A percentile compares a stretch with the other conserved stretches of the same genome.
These are phyloP conservation scores for Epichloe glyceriae DNA, from an alignment of 2,329 filamentous ascomycete genomes.

Conservation along the genomic window DNA sequence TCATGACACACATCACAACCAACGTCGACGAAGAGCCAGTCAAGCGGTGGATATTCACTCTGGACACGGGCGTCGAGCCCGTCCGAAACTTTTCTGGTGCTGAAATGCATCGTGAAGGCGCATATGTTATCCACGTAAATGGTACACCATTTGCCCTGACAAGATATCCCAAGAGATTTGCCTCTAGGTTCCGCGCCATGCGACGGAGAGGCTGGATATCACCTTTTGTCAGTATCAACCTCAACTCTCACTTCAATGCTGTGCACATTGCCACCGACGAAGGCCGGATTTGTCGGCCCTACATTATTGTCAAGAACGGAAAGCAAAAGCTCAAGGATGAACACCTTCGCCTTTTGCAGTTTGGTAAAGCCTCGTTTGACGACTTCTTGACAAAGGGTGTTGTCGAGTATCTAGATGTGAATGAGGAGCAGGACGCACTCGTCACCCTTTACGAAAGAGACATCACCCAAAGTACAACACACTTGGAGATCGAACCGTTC, in stretches of 20 bases:
- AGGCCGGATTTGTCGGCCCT: conserved; percentile 86
- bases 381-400: conserved; percentile 83
- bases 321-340: conserved; percentile 66
- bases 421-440: conserved; percentile 93
- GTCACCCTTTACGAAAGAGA: conserved; percentile 83
- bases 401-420: conserved; percentile 94
- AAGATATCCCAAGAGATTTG: conserved; percentile 72
- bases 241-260: conserved; percentile 83
- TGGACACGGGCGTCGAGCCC: conserved; percentile 72
- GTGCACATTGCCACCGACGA: conserved; percentile 96
- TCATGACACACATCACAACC: conserved; percentile 99
- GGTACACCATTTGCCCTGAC: conserved; percentile 88
- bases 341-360: conserved; percentile 69
- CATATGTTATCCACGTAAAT: conserved; percentile 89
- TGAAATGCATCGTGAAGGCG: conserved; percentile 73
- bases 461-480: conserved; percentile 72
- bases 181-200: conserved; percentile 73
- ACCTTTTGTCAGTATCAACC: conserved; percentile 91
- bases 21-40: conserved; percentile 90
- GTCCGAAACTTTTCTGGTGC: conserved; percentile 60
- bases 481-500: conserved; percentile 96
- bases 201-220: conserved; percentile 84
- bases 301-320: conserved; percentile 87
- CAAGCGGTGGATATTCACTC: conserved; percentile 69
- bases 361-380: conserved; percentile 79